A percentile compares a stretch with the other conserved stretches of the same genome.
phyloP scores from a whole-genome alignment of 805 yeast species.

The Priceomyces carsonii region DNA sequence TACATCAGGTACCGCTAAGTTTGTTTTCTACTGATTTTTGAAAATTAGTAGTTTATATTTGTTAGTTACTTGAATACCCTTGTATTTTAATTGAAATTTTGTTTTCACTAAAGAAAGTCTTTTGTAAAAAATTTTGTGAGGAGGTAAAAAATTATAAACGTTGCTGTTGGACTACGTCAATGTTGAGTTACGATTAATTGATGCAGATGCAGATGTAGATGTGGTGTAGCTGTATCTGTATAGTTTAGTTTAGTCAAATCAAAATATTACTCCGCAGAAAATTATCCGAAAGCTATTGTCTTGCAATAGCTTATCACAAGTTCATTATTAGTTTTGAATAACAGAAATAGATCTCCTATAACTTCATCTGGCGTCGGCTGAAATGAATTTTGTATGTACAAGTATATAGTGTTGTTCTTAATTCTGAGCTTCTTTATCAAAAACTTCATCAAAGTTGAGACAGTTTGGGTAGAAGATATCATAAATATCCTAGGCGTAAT shows the following conservation, averaged over 20 bases:
- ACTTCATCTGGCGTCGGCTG: constrained; percentile 43
- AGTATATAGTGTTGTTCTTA: constrained; percentile 20
- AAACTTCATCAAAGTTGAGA: constrained; percentile 47
- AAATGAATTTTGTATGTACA: constrained; percentile 42
- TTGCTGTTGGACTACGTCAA: too few relatives aligned
- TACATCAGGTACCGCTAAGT: constrained; percentile 77
- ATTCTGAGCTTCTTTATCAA: constrained; percentile 39
- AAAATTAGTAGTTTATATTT: not conserved
- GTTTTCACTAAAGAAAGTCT: not conserved
- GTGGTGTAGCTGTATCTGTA: too few relatives aligned
- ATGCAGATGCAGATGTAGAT: too few relatives aligned
- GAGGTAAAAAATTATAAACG: too few relatives aligned
- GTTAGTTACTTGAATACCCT: constrained; percentile 6
- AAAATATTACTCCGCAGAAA: not conserved
- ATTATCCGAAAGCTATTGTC: constrained; percentile 40
- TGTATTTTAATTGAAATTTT: constrained; percentile 1
- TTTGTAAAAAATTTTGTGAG: not conserved
- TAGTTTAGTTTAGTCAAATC: constrained; percentile 1
- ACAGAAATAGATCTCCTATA: constrained; percentile 29
- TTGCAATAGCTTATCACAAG: constrained; percentile 41
- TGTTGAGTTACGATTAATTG: too few relatives aligned
- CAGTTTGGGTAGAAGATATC: constrained; percentile 47
- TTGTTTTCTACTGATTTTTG: constrained; percentile 46
- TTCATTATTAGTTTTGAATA: constrained; percentile 35
- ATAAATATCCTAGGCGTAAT: constrained; percentile 52